A percentile compares a stretch with the other conserved stretches of the same genome.
Conservation (phyloP, 257 asterid genomes). For the Fraxinus excelsior region DNA sequence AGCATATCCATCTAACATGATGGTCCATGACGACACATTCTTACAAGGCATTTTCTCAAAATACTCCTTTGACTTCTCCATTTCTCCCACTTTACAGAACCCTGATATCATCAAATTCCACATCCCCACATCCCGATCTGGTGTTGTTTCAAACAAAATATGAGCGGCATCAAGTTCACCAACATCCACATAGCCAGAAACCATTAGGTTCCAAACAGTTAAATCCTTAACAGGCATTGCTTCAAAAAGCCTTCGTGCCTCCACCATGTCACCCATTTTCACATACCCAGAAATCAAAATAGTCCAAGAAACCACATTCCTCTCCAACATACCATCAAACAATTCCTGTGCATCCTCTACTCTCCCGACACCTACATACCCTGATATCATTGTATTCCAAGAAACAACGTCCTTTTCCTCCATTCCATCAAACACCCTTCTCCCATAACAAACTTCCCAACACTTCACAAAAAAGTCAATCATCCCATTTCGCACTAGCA, state of each 20-base stretch:
- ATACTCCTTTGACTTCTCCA: conserved; percentile 11
- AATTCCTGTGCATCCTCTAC: conserved; percentile 13
- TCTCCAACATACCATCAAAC: conserved; percentile 16
- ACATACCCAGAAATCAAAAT: conserved; percentile 20
- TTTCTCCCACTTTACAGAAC: conserved; percentile 13
- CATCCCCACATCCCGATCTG: conserved; percentile 1
- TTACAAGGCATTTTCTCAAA: conserved; percentile 16
- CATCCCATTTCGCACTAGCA: conserved; percentile 24
- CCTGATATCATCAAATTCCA: conserved; percentile 23
- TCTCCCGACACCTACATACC: conserved; percentile 1
- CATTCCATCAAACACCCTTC: conserved; percentile 26
- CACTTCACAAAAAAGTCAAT: conserved; percentile 25
- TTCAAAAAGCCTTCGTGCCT: conserved; percentile 12
- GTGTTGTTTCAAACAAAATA: conserved; percentile 7
- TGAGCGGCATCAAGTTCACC: conserved; percentile 5
- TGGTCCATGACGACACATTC: conserved; percentile 33
- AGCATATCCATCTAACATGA: conserved; percentile 24
- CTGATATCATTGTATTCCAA: conserved; percentile 28
- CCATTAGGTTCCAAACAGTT: conserved; percentile 22
- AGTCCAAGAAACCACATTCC: conserved; percentile 27
- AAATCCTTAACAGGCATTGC: conserved; percentile 9
- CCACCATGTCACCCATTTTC: conserved; percentile 18
- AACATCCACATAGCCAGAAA: conserved; percentile 1
- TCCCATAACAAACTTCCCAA: conserved; percentile 19
- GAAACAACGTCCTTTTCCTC: conserved; percentile 30